phyloP scores from a whole-genome alignment of 73 alveolate genomes.

The Symbiodinium natans region DNA sequence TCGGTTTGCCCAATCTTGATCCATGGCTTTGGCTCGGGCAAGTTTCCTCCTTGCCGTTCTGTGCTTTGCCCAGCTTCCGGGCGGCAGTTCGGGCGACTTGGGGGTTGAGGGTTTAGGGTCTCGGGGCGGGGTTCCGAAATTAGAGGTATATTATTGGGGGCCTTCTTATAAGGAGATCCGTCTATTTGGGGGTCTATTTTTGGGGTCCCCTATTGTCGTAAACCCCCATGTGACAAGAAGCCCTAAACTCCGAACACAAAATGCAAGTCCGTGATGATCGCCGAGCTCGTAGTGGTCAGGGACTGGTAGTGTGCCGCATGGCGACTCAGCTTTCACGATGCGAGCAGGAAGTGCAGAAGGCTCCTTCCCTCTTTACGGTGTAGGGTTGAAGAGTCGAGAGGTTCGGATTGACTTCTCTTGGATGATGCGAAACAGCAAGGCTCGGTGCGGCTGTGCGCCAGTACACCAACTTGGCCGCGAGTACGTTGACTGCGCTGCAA shows the following conservation, averaged over 20 bases:
- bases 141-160: too few species aligned
- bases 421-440: background rate
- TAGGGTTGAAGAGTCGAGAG: background rate
- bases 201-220: too few species aligned
- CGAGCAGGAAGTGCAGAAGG: too few species aligned
- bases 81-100: background rate
- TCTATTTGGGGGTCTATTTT: too few species aligned
- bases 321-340: too few species aligned
- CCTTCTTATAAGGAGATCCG: too few species aligned
- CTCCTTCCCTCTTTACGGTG: background rate
- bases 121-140: too few species aligned
- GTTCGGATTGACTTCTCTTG: background rate
- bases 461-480: background rate
- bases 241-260: background rate
- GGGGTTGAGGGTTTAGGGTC: too few species aligned
- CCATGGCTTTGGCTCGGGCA: background rate
- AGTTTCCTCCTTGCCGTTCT: background rate
- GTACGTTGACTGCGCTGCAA: background rate
- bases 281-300: background rate
- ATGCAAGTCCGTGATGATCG: background rate
- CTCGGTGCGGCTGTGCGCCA: background rate
- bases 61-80: background rate
- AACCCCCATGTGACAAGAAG: too few species aligned
- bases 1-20: background rate
- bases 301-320: background rate